phyloP scores from a whole-genome alignment of 441 rosid genomes.

The Euphorbia celastroides region DNA sequence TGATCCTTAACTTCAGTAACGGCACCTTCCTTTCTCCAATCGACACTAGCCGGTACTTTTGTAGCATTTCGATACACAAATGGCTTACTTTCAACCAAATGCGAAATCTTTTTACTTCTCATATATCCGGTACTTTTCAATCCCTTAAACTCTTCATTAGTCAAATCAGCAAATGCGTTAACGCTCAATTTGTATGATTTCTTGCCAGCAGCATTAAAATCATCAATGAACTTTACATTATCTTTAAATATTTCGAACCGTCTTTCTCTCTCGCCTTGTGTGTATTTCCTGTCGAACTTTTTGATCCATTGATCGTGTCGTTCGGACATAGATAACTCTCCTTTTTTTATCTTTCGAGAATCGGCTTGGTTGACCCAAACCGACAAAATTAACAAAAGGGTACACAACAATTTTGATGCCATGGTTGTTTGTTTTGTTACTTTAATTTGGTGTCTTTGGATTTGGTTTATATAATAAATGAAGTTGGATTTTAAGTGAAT shows the following conservation, averaged over 20 bases:
- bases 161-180: slow-evolving; percentile 68
- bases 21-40: slow-evolving; percentile 73
- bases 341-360: slow-evolving; percentile 16
- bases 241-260: slow-evolving; percentile 49
- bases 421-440: neutral
- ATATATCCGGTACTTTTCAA: slow-evolving; percentile 28
- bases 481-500: neutral
- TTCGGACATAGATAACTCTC: slow-evolving; percentile 8
- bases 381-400: slow-evolving; percentile 13
- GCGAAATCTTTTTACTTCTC: slow-evolving; percentile 1
- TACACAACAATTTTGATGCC: slow-evolving; percentile 14
- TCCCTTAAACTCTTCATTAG: slow-evolving; percentile 55
- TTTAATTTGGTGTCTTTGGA: neutral
- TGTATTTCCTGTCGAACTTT: slow-evolving; percentile 27
- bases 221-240: slow-evolving; percentile 49
- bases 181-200: slow-evolving; percentile 47
- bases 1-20: slow-evolving; percentile 62
- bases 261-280: slow-evolving; percentile 34
- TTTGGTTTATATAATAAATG: neutral
- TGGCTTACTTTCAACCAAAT: neutral
- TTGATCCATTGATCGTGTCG: slow-evolving; percentile 53
- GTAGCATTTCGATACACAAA: slow-evolving; percentile 13
- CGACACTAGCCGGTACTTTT: slow-evolving; percentile 32
- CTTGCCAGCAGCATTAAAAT: slow-evolving; percentile 44
- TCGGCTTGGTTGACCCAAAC: neutral